phyloP scores from a whole-genome alignment of 108 stramenopile species.

The Nitzschia sp. region DNA sequence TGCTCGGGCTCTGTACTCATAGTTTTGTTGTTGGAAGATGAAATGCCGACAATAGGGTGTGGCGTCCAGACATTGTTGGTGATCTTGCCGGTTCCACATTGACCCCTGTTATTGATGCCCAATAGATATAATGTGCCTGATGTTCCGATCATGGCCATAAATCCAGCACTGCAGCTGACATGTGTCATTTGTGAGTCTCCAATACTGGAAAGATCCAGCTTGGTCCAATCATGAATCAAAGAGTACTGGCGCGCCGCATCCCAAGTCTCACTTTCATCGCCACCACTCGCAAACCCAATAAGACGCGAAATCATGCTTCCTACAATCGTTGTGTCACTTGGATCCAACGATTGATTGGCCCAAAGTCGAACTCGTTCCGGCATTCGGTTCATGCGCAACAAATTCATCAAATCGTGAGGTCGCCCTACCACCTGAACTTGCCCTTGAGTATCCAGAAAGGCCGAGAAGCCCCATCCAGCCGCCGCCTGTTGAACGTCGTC shows the following conservation, averaged over 20 bases:
- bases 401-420: slow-evolving; percentile 78
- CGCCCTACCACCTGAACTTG: slow-evolving; percentile 64
- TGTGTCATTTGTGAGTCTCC: slow-evolving; percentile 22
- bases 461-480: slow-evolving; percentile 81
- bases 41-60: slow-evolving; percentile 45
- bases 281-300: slow-evolving; percentile 35
- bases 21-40: background rate
- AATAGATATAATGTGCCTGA: slow-evolving; percentile 54
- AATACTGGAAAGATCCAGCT: slow-evolving; percentile 20
- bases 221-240: slow-evolving; percentile 32
- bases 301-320: slow-evolving; percentile 26
- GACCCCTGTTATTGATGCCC: slow-evolving; percentile 80
- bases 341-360: slow-evolving; percentile 18
- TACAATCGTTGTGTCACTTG: slow-evolving; percentile 20
- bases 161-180: slow-evolving; percentile 52
- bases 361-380: slow-evolving; percentile 44
- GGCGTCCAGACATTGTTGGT: slow-evolving; percentile 79
- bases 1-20: slow-evolving; percentile 32
- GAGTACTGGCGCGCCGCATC: slow-evolving; percentile 28
- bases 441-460: slow-evolving; percentile 41
- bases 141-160: slow-evolving; percentile 68
- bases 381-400: slow-evolving; percentile 71
- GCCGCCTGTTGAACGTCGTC: slow-evolving; percentile 45
- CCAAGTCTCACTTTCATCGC: slow-evolving; percentile 27
- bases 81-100: slow-evolving; percentile 69